Base-by-base conservation (phyloP, 805 yeast genomes). In the Limtongia smithiae region DNA sequence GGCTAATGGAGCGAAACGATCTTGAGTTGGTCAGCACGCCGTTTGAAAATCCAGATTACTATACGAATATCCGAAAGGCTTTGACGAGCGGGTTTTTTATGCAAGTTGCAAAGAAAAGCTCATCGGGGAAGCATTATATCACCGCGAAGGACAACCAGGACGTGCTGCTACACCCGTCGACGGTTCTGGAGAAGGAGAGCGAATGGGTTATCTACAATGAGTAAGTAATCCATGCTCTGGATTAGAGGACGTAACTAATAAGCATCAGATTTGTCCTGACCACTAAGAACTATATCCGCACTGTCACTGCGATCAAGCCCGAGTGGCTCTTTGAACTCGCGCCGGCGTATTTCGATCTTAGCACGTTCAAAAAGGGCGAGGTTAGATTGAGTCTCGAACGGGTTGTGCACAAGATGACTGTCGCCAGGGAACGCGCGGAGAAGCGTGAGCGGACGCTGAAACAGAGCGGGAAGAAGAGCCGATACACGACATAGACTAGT, bases 91-190 rank as follows among this genome's bases (percentile, higher is more conserved):
- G 98, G 1, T 90, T 89, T 68, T 93, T 93, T 73, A 90, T 93
- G 97, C 98, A 93, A 72, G 57, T 86, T 47, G 97, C 97, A 30
- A 93, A 90, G 71, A 87, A 86, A 73, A 81, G 79, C 36, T 55
- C 66, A 27, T 64, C 65, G 48, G 74, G 76, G 21, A 84, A 83
- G 62, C 90, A 86, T n/a, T 91, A 84, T 67, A 77, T 85, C 60
- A 93, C 98, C 0, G 85, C 90, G 43, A 89, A 89, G 69, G 98
- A 93, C 68, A 89, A 90, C 64, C 98, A 93, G 72, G 97, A 91
- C 55, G 97, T 91, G 11, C 70, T 89, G 61, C 76, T 93, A 40
- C 98, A 93, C 66, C 98, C 98, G 53, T 83, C 93, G 47, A 87
- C 97, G 1, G 93, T 89, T 9, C 71, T 91, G 50, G 84, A 85